A percentile compares a stretch with the other conserved stretches of the same genome.
phyloP scores from a whole-genome alignment of 495 filamentous ascomycete genomes.

The Lentithecium fluviatile region DNA sequence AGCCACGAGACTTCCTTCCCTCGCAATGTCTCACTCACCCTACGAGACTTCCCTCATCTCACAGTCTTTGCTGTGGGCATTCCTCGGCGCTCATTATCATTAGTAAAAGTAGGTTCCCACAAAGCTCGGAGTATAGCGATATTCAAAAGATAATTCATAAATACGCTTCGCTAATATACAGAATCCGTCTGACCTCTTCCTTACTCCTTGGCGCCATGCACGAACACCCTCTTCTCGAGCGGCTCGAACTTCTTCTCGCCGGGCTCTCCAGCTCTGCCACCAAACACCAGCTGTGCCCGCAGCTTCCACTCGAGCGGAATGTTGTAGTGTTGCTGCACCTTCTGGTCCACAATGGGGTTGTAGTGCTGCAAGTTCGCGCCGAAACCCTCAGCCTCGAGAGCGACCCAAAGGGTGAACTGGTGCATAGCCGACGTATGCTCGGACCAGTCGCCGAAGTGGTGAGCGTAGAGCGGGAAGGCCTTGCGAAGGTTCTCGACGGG shows the following conservation, averaged over 20 bases:
- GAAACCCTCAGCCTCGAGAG: conserved; percentile 66
- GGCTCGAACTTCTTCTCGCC: conserved; percentile 57
- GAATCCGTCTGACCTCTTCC: not conserved
- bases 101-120: too few relatives aligned
- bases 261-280: conserved; percentile 51
- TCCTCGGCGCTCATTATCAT: too few relatives aligned
- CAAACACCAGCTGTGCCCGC: conserved; percentile 48
- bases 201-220: conserved; percentile 36
- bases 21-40: too few relatives aligned
- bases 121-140: too few relatives aligned
- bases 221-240: conserved; percentile 54
- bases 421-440: conserved; percentile 65
- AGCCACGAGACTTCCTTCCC: too few relatives aligned
- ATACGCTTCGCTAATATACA: too few relatives aligned
- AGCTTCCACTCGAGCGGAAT: conserved; percentile 61
- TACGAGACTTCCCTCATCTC: too few relatives aligned
- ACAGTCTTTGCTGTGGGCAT: too few relatives aligned
- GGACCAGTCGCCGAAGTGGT: conserved; percentile 63
- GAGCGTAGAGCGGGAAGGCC: conserved; percentile 57
- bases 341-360: conserved; percentile 62
- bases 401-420: conserved; percentile 65
- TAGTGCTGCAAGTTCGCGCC: conserved; percentile 76
- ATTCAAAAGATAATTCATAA: too few relatives aligned
- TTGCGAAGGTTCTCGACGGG: conserved; percentile 53
- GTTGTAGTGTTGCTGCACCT: conserved; percentile 57